Evolutionary conservation across 2,329 filamentous ascomycete genomes (phyloP).

Genomic region (Trichoderma atroviride): DNA sequence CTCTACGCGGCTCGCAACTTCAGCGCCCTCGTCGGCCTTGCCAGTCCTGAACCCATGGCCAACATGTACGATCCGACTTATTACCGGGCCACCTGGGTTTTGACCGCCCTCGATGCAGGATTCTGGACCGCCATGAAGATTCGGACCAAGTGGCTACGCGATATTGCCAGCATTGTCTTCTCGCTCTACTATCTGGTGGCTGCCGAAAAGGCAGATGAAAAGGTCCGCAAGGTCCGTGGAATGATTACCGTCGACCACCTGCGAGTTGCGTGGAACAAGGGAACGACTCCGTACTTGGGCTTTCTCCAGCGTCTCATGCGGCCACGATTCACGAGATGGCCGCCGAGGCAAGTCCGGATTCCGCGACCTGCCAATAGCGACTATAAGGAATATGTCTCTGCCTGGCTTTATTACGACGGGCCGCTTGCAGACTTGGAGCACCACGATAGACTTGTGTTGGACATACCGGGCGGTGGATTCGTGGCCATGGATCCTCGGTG

Average conservation of each 20-base stretch:
- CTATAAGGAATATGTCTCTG: slow-evolving; percentile 80
- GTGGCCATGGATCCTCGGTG: slow-evolving; percentile 96
- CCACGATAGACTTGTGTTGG: slow-evolving; percentile 78
- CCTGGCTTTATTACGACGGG: slow-evolving; percentile 94
- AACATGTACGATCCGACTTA: slow-evolving; percentile 92
- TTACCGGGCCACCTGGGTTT: slow-evolving; percentile 95
- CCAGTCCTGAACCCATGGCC: slow-evolving; percentile 88
- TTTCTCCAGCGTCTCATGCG: slow-evolving; percentile 73
- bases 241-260: slow-evolving; percentile 89
- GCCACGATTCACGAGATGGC: slow-evolving; percentile 78
- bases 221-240: slow-evolving; percentile 86
- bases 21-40: slow-evolving; percentile 85
- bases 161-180: slow-evolving; percentile 81
- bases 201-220: slow-evolving; percentile 93
- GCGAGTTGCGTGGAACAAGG: slow-evolving; percentile 93
- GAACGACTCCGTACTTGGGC: slow-evolving; percentile 80
- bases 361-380: slow-evolving; percentile 76
- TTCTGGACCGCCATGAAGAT: slow-evolving; percentile 99
- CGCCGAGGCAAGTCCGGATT: slow-evolving; percentile 81
- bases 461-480: slow-evolving; percentile 92
- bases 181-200: slow-evolving; percentile 89
- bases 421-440: slow-evolving; percentile 75
- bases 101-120: slow-evolving; percentile 90
- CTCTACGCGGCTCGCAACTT: slow-evolving; percentile 93
- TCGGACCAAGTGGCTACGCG: slow-evolving; percentile 73